phyloP scores from a whole-genome alignment of 208 protist genomes.

The Leishmania turanica region DNA sequence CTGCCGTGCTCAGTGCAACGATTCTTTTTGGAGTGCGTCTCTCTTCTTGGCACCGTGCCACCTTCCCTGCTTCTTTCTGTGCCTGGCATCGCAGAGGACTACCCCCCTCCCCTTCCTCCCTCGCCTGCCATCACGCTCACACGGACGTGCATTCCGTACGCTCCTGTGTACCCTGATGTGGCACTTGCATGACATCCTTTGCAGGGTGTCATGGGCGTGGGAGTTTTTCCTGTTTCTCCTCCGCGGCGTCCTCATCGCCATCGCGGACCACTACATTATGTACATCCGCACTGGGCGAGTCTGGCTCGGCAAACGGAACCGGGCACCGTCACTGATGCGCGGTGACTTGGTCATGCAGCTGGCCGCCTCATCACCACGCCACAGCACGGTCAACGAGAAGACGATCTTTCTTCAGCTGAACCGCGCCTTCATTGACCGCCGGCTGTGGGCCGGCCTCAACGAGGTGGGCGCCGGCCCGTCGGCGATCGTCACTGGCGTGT shows the following conservation, averaged over 20 bases:
- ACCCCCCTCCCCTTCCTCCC: background rate
- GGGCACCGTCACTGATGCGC: conserved; percentile 45
- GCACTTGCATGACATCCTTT: background rate
- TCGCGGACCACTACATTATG: conserved; percentile 69
- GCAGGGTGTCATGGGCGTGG: conserved; percentile 21
- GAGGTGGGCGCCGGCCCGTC: conserved; percentile 37
- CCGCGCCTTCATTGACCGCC: conserved; percentile 54
- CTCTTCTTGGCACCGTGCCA: background rate
- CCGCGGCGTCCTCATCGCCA: conserved; percentile 44
- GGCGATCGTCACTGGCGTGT: conserved; percentile 65
- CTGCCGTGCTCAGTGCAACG: background rate
- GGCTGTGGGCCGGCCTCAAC: conserved; percentile 60
- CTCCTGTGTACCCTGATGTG: background rate
- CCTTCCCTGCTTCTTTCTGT: background rate
- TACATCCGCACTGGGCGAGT: conserved; percentile 51
- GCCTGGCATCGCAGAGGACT: too few species aligned
- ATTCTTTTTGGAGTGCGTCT: background rate
- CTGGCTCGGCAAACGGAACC: conserved; percentile 42
- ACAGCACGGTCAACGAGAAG: conserved; percentile 37
- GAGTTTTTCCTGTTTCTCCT: conserved; percentile 53
- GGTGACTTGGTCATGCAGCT: conserved; percentile 75
- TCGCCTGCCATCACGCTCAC: background rate
- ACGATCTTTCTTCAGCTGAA: conserved; percentile 63
- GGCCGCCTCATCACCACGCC: conserved; percentile 45
- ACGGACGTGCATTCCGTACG: background rate